Evolutionary conservation across 306 rosid species (phyloP).

Genomic region (Pyrus communis): DNA sequence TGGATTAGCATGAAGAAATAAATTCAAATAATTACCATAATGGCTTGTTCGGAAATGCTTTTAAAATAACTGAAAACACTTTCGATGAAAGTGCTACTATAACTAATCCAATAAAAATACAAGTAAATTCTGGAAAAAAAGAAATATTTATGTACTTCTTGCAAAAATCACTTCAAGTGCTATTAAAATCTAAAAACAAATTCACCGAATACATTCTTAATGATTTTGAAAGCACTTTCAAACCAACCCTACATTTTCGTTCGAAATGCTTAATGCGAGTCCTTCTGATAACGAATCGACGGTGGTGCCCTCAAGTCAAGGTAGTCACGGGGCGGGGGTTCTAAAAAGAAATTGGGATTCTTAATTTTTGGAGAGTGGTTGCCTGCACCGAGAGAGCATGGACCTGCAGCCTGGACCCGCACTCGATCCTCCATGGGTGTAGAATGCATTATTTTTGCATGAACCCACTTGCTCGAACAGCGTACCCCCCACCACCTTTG

Average conservation of each 20-base stretch:
- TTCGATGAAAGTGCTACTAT: rapidly evolving
- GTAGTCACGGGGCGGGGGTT: not conserved
- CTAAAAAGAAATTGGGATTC: not conserved
- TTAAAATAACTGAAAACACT: no score
- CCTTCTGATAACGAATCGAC: not conserved
- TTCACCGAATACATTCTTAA: no score
- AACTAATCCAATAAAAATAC: no score
- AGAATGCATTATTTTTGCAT: slow-evolving; percentile 11
- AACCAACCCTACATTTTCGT: not conserved
- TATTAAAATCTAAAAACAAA: no score
- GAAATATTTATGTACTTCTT: no score
- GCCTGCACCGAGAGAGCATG: slow-evolving; percentile 16
- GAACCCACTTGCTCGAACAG: slow-evolving; percentile 43
- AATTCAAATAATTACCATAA: no score
- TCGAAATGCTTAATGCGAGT: not conserved
- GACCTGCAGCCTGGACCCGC: slow-evolving; percentile 14
- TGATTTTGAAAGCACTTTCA: no score
- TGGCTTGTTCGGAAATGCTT: rapidly evolving
- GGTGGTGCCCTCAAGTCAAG: not conserved
- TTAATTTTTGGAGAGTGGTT: not conserved
- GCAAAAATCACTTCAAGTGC: rapidly evolving
- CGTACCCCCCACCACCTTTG: slow-evolving; percentile 14
- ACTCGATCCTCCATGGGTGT: slow-evolving; percentile 56
- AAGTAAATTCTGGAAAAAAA: no score
- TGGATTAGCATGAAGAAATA: no score